phyloP scores from a whole-genome alignment of 306 rosid species.

The Morella rubra region DNA sequence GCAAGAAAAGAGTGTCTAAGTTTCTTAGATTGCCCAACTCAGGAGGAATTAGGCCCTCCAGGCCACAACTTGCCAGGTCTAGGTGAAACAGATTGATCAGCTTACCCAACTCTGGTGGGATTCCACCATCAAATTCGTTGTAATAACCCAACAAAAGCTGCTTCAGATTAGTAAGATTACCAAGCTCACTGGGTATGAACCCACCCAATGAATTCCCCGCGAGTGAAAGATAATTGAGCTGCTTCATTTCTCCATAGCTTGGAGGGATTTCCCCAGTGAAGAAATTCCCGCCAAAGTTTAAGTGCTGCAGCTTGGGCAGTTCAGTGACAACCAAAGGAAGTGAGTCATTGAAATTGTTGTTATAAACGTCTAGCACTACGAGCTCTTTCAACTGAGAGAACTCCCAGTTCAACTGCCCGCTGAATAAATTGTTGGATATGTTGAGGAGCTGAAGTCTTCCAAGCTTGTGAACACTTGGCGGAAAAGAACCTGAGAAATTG shows the following conservation, averaged over 20 bases:
- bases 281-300: constrained; percentile 80
- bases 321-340: constrained; percentile 61
- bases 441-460: constrained; percentile 51
- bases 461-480: constrained; percentile 44
- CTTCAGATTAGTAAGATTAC: constrained; percentile 54
- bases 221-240: constrained; percentile 57
- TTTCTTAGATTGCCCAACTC: constrained; percentile 66
- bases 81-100: constrained; percentile 60
- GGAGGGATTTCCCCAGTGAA: constrained; percentile 63
- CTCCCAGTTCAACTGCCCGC: constrained; percentile 59
- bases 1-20: constrained; percentile 78
- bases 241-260: constrained; percentile 56
- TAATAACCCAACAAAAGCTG: constrained; percentile 74
- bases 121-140: constrained; percentile 75
- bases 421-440: constrained; percentile 73
- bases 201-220: constrained; percentile 89
- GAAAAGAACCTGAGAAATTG: constrained; percentile 49
- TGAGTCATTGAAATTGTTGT: constrained; percentile 67
- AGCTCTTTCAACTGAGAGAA: constrained; percentile 45
- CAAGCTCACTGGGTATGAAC: constrained; percentile 65
- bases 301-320: constrained; percentile 45
- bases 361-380: constrained; percentile 59
- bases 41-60: constrained; percentile 71
- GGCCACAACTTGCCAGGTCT: constrained; percentile 77
- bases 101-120: constrained; percentile 61